Evolutionary conservation across 2,329 filamentous ascomycete genomes (phyloP).

Genomic region (Colletotrichum chrysophilum): DNA sequence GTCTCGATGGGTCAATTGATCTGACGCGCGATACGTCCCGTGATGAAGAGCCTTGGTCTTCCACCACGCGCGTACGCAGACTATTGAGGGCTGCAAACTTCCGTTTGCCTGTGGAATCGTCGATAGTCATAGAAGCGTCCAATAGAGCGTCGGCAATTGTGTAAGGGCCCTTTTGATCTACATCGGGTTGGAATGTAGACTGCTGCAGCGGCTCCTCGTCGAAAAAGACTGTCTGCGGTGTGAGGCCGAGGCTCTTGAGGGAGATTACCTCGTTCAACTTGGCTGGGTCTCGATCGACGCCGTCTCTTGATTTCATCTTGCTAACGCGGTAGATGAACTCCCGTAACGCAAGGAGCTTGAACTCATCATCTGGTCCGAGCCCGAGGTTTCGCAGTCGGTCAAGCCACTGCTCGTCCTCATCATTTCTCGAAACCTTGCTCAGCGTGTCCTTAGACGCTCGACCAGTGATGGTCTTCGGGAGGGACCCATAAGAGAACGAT

Average conservation of each 20-base stretch:
- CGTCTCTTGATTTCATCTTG: conserved; percentile 68
- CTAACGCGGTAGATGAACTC: conserved; percentile 93
- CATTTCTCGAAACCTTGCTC: conserved; percentile 73
- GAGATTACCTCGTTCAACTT: conserved; percentile 75
- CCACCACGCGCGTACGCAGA: conserved; percentile 26
- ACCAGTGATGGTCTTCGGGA: conserved; percentile 54
- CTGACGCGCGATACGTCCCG: conserved; percentile 31
- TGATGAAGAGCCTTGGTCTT: conserved; percentile 26
- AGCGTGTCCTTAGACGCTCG: conserved; percentile 66
- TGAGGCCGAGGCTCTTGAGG: conserved; percentile 77
- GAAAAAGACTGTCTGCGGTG: conserved; percentile 90
- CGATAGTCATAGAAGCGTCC: conserved; percentile 89
- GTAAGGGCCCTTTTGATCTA: conserved; percentile 57
- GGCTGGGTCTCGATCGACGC: conserved; percentile 37
- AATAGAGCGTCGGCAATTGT: conserved; percentile 90
- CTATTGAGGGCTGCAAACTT: conserved; percentile 56
- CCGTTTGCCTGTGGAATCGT: conserved; percentile 65
- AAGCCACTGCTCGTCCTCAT: conserved; percentile 96
- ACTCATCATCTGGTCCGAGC: conserved; percentile 81
- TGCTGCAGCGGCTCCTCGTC: conserved; percentile 71
- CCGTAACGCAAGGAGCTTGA: conserved; percentile 82
- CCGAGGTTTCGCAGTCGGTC: conserved; percentile 83
- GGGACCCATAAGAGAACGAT: conserved; percentile 66
- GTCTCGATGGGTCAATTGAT: conserved; percentile 42
- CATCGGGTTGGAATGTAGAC: conserved; percentile 34